Base-by-base conservation (phyloP, 2,329 filamentous ascomycete species). In the Parascedosporium putredinis region DNA sequence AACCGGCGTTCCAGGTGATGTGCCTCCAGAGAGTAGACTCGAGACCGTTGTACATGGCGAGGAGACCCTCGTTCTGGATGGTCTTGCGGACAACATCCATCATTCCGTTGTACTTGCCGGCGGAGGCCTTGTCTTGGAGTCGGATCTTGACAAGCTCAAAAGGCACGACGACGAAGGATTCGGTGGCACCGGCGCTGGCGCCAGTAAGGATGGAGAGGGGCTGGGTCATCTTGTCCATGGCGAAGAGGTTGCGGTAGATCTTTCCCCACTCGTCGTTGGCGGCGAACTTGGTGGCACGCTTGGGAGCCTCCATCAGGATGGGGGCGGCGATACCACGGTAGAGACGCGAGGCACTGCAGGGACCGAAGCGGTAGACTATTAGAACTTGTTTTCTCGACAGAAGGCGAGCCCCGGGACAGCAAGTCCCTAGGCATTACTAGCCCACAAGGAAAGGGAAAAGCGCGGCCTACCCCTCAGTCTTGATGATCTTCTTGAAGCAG, bases 61-160 rank as follows among this genome's bases (percentile, higher is more conserved):
- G 74, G 14, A 84, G 71, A 6, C 93, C 91, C 68, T 97, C 91
- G 53, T 83, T 75, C 64, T 80, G 80, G 58, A 96, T 75, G 36
- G 88, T 95, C 80, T 93, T 90, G 59, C 73, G 67, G 24, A 93
- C 79, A 54, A 84, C 85, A 68, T 94, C 88, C 31, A 90, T 59
- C 76, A 88, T 85, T 67, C 88, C 86, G 56, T 73, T 85, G 73
- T 93, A 93, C 67, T 87, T 95, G 64, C 86, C 81, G 38, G 91
- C 88, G 47, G 89, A 93, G 14, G 91, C 88, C 71, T 87, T 89
- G 73, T 98, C 93, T 68, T 98, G 93, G 44, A 98, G 78, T 57
- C 93, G 84, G 64, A 98, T 98, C 80, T 98, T 98, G 76, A 98
- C 85, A 52, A 96, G 81, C 75, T 96, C 93, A 67, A 98, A 98